phyloP scores from a whole-genome alignment of 495 filamentous ascomycete genomes.

The Amorphotheca resinae region DNA sequence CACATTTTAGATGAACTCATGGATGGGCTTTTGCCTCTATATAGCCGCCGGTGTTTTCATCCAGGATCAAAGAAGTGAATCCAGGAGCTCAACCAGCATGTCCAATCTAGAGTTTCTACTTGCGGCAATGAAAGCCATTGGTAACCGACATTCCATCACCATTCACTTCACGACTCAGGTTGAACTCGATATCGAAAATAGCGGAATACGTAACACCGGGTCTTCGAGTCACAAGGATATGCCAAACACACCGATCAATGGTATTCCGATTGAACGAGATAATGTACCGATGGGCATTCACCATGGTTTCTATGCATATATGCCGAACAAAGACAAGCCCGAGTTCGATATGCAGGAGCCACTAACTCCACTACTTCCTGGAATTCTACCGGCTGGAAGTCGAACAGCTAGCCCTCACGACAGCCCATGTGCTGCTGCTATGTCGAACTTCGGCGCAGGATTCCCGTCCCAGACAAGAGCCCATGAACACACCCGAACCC shows the following conservation, averaged over 20 bases:
- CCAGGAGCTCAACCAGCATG: slow-evolving; percentile 62
- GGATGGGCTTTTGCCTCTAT: slow-evolving; percentile 90
- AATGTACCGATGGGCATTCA: slow-evolving; percentile 5
- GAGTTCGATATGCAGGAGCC: no score
- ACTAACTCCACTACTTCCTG: neutral
- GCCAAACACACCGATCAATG: slow-evolving; percentile 4
- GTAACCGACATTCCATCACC: slow-evolving; percentile 74
- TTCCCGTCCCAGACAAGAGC: no score
- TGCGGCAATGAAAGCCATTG: slow-evolving; percentile 73
- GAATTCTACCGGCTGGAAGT: neutral
- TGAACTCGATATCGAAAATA: slow-evolving; percentile 72
- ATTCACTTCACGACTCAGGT: slow-evolving; percentile 90
- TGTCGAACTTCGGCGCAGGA: no score
- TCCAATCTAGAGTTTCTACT: slow-evolving; percentile 82
- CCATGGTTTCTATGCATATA: no score
- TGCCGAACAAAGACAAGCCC: no score
- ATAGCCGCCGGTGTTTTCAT: slow-evolving; percentile 88
- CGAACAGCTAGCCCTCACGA: neutral
- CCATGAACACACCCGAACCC: no score
- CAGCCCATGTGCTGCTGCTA: neutral
- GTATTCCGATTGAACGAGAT: neutral
- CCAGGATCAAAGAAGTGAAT: slow-evolving; percentile 75
- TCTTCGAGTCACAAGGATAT: neutral
- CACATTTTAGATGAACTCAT: slow-evolving; percentile 70
- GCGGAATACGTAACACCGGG: slow-evolving; percentile 23